phyloP scores from a whole-genome alignment of 176 grass and related monocot genomes.

The Areca catechu region DNA sequence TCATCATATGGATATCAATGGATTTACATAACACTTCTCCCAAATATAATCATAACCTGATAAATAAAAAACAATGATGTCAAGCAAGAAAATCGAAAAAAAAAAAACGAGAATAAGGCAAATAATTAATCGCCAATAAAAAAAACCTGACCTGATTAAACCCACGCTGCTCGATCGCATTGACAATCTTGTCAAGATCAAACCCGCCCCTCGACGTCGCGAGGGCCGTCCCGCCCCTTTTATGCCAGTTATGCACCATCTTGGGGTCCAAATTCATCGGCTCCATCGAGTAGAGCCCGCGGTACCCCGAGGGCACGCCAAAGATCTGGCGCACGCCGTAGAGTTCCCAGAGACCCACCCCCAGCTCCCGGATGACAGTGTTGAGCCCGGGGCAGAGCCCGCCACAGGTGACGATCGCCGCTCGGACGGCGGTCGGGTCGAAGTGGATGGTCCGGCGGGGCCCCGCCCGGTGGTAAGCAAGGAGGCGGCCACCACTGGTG shows the following conservation, averaged over 20 bases:
- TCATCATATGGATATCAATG: no score
- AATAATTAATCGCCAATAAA: no score
- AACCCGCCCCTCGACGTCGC: slow-evolving; percentile 77
- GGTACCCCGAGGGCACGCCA: slow-evolving; percentile 61
- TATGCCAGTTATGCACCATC: slow-evolving; percentile 64
- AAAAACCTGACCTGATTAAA: slow-evolving; percentile 49
- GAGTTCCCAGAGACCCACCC: slow-evolving; percentile 57
- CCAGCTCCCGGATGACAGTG: slow-evolving; percentile 83
- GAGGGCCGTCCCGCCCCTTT: slow-evolving; percentile 75
- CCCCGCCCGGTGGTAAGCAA: slow-evolving; percentile 71
- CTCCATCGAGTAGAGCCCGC: slow-evolving; percentile 67
- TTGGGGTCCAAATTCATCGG: slow-evolving; percentile 42
- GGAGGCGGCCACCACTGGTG: slow-evolving; percentile 1
- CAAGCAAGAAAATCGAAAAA: no score
- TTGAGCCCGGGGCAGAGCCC: slow-evolving; percentile 82
- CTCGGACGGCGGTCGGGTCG: slow-evolving; percentile 49
- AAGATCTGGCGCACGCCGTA: slow-evolving; percentile 79
- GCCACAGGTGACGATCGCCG: slow-evolving; percentile 83
- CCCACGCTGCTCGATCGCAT: slow-evolving; percentile 55
- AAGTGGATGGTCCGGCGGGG: slow-evolving; percentile 36
- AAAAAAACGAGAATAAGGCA: no score
- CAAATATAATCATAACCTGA: no score
- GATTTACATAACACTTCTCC: no score
- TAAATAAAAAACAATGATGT: no score
- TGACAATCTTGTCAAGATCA: slow-evolving; percentile 67